Conservation (phyloP, 176 grass and related monocot genomes). For the Oryza brachyantha region DNA sequence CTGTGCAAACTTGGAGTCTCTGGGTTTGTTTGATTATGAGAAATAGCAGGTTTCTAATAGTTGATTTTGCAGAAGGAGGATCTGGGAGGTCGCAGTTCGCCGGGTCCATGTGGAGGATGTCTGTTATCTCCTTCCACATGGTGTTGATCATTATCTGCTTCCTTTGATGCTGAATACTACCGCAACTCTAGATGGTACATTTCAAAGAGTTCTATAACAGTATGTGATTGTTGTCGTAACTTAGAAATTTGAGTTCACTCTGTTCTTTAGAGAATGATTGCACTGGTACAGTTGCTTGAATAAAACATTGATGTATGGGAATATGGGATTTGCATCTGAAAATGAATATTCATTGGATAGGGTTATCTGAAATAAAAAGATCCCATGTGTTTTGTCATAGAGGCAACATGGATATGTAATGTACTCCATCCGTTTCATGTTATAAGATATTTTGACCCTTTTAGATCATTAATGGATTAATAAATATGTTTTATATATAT, state of each 20-base stretch:
- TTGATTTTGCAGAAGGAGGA: conserved; percentile 45
- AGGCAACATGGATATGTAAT: not conserved
- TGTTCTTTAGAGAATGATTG: conserved; percentile 9
- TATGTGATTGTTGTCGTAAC: conserved; percentile 21
- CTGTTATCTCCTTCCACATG: conserved; percentile 39
- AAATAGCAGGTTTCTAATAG: conserved; percentile 2
- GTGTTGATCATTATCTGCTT: conserved; percentile 44
- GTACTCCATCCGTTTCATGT: no score
- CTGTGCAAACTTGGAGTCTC: not conserved
- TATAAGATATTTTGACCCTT: no score
- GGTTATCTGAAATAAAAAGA: not conserved
- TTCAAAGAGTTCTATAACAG: not conserved
- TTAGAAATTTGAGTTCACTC: not conserved
- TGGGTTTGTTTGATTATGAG: not conserved
- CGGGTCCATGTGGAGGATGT: conserved; percentile 34
- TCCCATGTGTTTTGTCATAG: not conserved
- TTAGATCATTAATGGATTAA: no score
- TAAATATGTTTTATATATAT: no score
- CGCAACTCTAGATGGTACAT: conserved; percentile 1
- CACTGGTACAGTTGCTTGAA: conserved; percentile 15
- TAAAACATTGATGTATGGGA: conserved; percentile 15
- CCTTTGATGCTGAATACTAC: conserved; percentile 30
- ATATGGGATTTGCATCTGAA: not conserved
- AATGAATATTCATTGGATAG: not conserved
- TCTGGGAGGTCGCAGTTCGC: not conserved